Conservation (phyloP, 169 alveolate species). For the Babesia ovata region DNA sequence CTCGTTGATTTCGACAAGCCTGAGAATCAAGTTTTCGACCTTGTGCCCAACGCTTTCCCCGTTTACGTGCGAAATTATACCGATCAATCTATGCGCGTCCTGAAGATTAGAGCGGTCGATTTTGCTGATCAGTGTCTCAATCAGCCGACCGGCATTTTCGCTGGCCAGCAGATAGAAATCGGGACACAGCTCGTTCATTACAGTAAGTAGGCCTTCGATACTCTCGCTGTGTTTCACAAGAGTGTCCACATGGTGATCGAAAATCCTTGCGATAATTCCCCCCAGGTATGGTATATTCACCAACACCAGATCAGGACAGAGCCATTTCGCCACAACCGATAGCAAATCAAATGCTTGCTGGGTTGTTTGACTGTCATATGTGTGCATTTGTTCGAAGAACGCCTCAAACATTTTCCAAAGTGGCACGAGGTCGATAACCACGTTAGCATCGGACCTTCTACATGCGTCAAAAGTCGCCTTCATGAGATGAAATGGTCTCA, state of each 20-base stretch:
- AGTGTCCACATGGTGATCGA: background rate
- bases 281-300: constrained; percentile 11
- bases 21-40: constrained; percentile 15
- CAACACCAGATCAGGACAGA: constrained; percentile 28
- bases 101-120: background rate
- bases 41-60: constrained; percentile 15
- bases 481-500: constrained; percentile 1
- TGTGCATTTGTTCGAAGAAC: constrained; percentile 4
- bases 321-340: background rate
- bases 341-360: background rate
- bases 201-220: background rate
- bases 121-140: background rate
- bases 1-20: background rate
- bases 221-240: background rate
- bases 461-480: constrained; percentile 7
- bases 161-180: constrained; percentile 20
- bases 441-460: background rate
- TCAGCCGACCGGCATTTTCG: background rate
- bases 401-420: constrained; percentile 30
- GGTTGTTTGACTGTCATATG: background rate
- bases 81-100: constrained; percentile 7
- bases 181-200: constrained; percentile 8
- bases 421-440: constrained; percentile 28
- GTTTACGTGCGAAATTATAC: constrained; percentile 1
- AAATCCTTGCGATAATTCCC: background rate